phyloP scores from a whole-genome alignment of 805 yeast species.

The Metschnikowia kunwiensis region DNA sequence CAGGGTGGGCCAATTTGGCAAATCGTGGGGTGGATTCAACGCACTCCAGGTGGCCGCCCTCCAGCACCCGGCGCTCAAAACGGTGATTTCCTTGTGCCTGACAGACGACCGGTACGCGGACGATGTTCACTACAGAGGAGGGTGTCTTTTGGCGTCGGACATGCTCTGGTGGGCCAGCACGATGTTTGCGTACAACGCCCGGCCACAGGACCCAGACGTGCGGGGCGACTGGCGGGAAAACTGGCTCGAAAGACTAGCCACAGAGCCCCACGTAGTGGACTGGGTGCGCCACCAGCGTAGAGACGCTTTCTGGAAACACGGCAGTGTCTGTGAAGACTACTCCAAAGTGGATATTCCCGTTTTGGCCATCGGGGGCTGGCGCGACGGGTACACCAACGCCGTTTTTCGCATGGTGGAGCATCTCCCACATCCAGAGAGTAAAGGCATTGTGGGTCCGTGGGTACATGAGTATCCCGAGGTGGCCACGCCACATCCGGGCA shows the following conservation, averaged over 20 bases:
- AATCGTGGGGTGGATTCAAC: conserved; percentile 9
- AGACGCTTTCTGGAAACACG: conserved; percentile 8
- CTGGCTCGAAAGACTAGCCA: conserved; percentile 2
- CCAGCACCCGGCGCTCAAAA: conserved; percentile 6
- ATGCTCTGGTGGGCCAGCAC: conserved; percentile 10
- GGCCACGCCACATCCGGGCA: conserved; percentile 7
- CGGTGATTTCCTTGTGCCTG: conserved; percentile 6
- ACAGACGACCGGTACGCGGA: conserved; percentile 8
- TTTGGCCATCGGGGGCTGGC: conserved; percentile 9
- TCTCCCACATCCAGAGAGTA: conserved; percentile 2
- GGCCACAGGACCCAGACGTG: conserved; percentile 5
- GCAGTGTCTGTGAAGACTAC: conserved; percentile 7
- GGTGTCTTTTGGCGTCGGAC: conserved; percentile 8
- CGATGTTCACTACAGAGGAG: conserved; percentile 6
- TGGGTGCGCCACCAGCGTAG: conserved; percentile 6
- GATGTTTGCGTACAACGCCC: conserved; percentile 8
- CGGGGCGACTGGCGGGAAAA: conserved; percentile 4
- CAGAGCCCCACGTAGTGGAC: conserved; percentile 4
- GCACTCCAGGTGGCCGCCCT: conserved; percentile 7
- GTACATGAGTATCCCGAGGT: conserved; percentile 9
- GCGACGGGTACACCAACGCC: conserved; percentile 8
- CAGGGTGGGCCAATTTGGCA: conserved; percentile 6
- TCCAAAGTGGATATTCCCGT: conserved; percentile 4
- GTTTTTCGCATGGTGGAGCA: conserved; percentile 4
- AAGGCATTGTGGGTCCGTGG: conserved; percentile 8